Conservation (phyloP, 495 filamentous ascomycete genomes). For the Massariosphaeria phaeospora region DNA sequence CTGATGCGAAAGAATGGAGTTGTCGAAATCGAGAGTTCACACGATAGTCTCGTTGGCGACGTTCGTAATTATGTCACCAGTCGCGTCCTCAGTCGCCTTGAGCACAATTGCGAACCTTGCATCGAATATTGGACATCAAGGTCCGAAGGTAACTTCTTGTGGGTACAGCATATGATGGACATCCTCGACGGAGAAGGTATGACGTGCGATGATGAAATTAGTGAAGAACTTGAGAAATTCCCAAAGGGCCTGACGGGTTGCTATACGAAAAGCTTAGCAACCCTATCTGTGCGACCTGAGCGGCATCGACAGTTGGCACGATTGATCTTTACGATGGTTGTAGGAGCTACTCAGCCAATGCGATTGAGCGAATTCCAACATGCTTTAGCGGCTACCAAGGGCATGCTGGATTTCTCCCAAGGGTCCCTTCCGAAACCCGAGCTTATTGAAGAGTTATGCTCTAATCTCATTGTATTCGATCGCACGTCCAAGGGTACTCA, state of each 20-base stretch:
- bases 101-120: conserved; percentile 21
- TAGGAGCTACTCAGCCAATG: conserved; percentile 28
- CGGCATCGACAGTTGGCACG: conserved; percentile 22
- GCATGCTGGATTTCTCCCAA: conserved; percentile 4
- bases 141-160: conserved; percentile 38
- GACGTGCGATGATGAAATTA: conserved; percentile 30
- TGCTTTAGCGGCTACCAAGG: conserved; percentile 22
- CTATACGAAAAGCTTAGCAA: conserved; percentile 31
- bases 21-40: conserved; percentile 21
- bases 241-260: conserved; percentile 33
- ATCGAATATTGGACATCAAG: conserved; percentile 1
- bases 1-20: conserved; percentile 16
- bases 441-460: conserved; percentile 32
- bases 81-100: no score
- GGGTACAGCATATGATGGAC: conserved; percentile 30
- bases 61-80: conserved; percentile 23
- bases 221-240: conserved; percentile 31
- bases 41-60: conserved; percentile 31
- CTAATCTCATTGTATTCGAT: conserved; percentile 27
- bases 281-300: conserved; percentile 3
- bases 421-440: conserved; percentile 13
- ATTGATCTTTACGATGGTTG: conserved; percentile 33
- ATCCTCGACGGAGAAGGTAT: conserved; percentile 28
- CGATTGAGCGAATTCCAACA: conserved; percentile 28
- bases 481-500: conserved; percentile 16